Conservation (phyloP, 31 red algal species). For the Asparagopsis taxiformis region DNA sequence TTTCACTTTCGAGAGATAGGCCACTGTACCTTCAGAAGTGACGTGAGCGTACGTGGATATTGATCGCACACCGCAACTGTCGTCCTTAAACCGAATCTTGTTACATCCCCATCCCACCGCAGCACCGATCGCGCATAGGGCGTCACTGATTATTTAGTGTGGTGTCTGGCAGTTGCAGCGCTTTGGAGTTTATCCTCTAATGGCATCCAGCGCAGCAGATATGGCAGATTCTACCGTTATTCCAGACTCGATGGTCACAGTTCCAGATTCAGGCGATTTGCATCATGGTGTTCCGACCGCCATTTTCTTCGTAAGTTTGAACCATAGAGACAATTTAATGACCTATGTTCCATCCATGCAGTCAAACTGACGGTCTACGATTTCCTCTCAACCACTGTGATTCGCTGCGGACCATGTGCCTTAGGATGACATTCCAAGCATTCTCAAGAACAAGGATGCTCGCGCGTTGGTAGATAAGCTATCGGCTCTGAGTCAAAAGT, state of each 20-base stretch:
- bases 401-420: no score
- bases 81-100: no score
- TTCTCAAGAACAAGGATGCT: conserved; percentile 42
- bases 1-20: no score
- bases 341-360: neutral
- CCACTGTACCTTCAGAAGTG: no score
- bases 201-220: neutral
- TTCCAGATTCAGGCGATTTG: conserved; percentile 42
- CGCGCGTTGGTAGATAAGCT: conserved; percentile 55
- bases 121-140: no score
- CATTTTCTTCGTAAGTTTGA: conserved; percentile 72
- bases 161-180: no score
- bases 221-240: neutral
- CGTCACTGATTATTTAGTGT: no score
- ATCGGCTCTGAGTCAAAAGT: conserved; percentile 60
- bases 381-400: no score
- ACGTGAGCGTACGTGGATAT: no score
- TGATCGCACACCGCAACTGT: no score
- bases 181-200: neutral
- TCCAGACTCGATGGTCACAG: conserved; percentile 44
- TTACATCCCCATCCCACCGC: no score
- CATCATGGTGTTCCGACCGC: conserved; percentile 79
- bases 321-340: neutral
- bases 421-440: conserved; percentile 67
- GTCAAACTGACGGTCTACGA: conserved; percentile 2